Evolutionary conservation across 768 basidiomycete genomes (phyloP).

Genomic region (Fibroporia radiculosa): DNA sequence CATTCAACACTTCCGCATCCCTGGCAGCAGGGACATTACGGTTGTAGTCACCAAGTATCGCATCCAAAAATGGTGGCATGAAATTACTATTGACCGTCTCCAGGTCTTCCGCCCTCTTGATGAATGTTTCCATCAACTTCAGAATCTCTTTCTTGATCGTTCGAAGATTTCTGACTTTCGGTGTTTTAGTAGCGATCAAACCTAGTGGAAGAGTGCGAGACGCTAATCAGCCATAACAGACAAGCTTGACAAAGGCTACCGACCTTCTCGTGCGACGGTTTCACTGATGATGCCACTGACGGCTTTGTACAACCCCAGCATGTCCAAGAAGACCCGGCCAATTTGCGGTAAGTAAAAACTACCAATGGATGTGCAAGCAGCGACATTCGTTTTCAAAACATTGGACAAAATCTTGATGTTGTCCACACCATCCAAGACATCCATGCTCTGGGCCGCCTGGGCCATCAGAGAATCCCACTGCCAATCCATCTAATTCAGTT

Average conservation of each 20-base stretch:
- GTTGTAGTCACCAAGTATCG: conserved; percentile 95
- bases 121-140: conserved; percentile 95
- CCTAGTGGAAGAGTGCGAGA: conserved; percentile 37
- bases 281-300: conserved; percentile 96
- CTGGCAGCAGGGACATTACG: conserved; percentile 89
- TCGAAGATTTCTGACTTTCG: conserved; percentile 87
- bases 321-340: conserved; percentile 92
- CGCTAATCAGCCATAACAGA: not conserved
- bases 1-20: conserved; percentile 95
- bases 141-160: conserved; percentile 99
- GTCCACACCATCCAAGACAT: conserved; percentile 82
- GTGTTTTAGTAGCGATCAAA: conserved; percentile 89
- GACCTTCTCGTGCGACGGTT: conserved; percentile 80
- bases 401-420: conserved; percentile 97
- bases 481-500: not conserved
- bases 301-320: conserved; percentile 96
- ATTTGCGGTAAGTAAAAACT: conserved; percentile 97
- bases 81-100: conserved; percentile 88
- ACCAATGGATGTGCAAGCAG: conserved; percentile 94
- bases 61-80: conserved; percentile 92
- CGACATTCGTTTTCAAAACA: conserved; percentile 96
- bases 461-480: conserved; percentile 98
- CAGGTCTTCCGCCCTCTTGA: conserved; percentile 94
- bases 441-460: conserved; percentile 87
- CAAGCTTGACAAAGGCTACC: conserved; percentile 10